phyloP scores from a whole-genome alignment of 176 grass and related monocot species.

The Raddia distichophylla region DNA sequence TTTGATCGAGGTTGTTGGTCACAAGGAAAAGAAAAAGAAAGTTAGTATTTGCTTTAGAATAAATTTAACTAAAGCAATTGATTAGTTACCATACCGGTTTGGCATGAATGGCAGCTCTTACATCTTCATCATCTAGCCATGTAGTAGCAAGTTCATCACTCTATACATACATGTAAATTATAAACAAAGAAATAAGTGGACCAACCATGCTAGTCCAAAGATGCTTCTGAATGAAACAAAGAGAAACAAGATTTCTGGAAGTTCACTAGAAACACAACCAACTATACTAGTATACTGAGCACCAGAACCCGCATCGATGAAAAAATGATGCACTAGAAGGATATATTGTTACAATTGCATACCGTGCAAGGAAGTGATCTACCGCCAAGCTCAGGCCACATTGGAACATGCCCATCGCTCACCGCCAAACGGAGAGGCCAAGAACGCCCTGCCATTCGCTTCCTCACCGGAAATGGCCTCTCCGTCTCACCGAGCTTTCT shows the following conservation, averaged over 20 bases:
- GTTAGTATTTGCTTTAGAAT: conserved; percentile 3
- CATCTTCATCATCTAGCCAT: conserved; percentile 76
- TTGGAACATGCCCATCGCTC: conserved; percentile 48
- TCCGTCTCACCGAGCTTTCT: conserved; percentile 84
- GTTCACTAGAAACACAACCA: background rate
- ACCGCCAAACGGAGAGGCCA: conserved; percentile 75
- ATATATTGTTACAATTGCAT: background rate
- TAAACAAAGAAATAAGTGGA: background rate
- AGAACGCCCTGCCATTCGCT: conserved; percentile 86
- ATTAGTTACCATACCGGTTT: conserved; percentile 47
- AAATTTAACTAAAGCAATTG: background rate
- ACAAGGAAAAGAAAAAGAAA: background rate
- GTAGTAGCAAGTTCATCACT: conserved; percentile 69
- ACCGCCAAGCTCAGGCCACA: conserved; percentile 72
- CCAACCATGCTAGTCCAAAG: background rate
- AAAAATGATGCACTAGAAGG: background rate
- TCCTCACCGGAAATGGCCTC: conserved; percentile 66
- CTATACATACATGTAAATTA: conserved; percentile 36
- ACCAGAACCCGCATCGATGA: background rate
- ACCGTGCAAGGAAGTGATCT: conserved; percentile 85
- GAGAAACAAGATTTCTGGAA: background rate
- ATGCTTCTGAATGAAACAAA: background rate
- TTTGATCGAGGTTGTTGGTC: background rate
- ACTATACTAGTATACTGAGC: background rate
- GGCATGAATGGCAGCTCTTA: conserved; percentile 71